These are phyloP conservation scores for Apocynum venetum DNA, from an alignment of 257 asterid species.

Conservation along the genomic window DNA sequence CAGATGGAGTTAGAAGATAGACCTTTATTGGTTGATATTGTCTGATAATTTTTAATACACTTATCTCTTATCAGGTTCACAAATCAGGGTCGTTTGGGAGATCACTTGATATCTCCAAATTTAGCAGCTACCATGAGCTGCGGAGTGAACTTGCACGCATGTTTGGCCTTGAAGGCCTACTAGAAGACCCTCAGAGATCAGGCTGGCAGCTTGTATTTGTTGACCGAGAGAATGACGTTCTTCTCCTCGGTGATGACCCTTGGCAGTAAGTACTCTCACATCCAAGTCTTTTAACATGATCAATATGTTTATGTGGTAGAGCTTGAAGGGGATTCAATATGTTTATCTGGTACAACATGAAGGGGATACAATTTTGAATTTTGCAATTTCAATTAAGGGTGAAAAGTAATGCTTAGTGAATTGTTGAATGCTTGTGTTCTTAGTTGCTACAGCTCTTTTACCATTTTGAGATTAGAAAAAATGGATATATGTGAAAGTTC, in stretches of 20 bases:
- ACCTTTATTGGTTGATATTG: constrained; percentile 8
- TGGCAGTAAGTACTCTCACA: constrained; percentile 73
- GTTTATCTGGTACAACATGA: too few species aligned
- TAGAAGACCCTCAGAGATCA: constrained; percentile 99
- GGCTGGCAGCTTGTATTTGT: constrained; percentile 99
- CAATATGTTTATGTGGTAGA: not conserved
- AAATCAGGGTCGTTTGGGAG: constrained; percentile 90
- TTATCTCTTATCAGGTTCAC: constrained; percentile 60
- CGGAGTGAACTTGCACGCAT: constrained; percentile 84
- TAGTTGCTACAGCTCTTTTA: too few species aligned
- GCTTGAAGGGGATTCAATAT: not conserved
- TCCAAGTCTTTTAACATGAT: constrained; percentile 5
- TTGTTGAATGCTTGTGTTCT: not conserved
- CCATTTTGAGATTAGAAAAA: too few species aligned
- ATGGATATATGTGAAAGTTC: not conserved
- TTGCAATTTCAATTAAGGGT: not conserved
- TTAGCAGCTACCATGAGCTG: constrained; percentile 89
- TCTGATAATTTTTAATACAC: not conserved
- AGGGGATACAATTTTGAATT: not conserved
- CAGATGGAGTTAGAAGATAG: too few species aligned
- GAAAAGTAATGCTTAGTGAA: not conserved
- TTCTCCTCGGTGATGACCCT: constrained; percentile 98
- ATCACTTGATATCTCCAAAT: constrained; percentile 88
- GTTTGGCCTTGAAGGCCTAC: constrained; percentile 89
- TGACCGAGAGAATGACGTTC: constrained; percentile 95